A percentile compares a stretch with the other conserved stretches of the same genome.
phyloP scores from a whole-genome alignment of 495 filamentous ascomycete species.

The Durotheca rogersii region DNA sequence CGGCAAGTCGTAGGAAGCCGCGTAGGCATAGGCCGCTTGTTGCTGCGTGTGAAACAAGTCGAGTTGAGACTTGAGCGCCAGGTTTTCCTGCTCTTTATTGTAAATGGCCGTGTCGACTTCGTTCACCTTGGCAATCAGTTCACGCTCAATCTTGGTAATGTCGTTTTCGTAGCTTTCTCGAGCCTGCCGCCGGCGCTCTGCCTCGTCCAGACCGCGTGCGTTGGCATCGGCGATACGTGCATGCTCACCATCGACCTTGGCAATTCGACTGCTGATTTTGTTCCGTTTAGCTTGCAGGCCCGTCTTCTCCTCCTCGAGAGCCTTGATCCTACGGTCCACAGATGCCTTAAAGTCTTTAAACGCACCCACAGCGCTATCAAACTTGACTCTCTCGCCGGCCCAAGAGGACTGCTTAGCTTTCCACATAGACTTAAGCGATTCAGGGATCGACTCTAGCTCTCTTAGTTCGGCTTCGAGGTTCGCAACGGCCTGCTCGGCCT shows the following conservation, averaged over 20 bases:
- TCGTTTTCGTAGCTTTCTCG: slow-evolving; percentile 66
- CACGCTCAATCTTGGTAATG: slow-evolving; percentile 56
- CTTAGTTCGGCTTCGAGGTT: slow-evolving; percentile 65
- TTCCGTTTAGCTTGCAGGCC: slow-evolving; percentile 73
- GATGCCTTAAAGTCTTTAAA: slow-evolving; percentile 62
- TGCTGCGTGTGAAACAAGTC: slow-evolving; percentile 42
- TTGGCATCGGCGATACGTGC: slow-evolving; percentile 77
- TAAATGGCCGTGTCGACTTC: slow-evolving; percentile 39
- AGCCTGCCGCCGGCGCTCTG: slow-evolving; percentile 68
- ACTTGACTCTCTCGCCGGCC: slow-evolving; percentile 62
- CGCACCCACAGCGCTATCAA: slow-evolving; percentile 59
- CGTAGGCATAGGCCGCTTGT: slow-evolving; percentile 34
- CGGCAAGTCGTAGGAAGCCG: slow-evolving; percentile 29
- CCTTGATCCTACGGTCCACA: slow-evolving; percentile 62
- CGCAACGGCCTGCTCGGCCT: slow-evolving; percentile 70
- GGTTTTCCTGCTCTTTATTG: slow-evolving; percentile 45
- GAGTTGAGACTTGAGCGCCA: slow-evolving; percentile 42
- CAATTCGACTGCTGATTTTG: slow-evolving; percentile 70
- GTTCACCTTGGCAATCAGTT: slow-evolving; percentile 41
- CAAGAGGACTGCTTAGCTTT: slow-evolving; percentile 60
- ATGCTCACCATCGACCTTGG: slow-evolving; percentile 75
- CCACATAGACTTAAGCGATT: slow-evolving; percentile 63
- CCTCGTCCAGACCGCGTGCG: slow-evolving; percentile 70
- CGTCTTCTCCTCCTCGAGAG: slow-evolving; percentile 65
- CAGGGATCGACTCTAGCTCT: slow-evolving; percentile 64